Base-by-base conservation (phyloP, 805 yeast species). In the Cyberlindnera saturnus region DNA sequence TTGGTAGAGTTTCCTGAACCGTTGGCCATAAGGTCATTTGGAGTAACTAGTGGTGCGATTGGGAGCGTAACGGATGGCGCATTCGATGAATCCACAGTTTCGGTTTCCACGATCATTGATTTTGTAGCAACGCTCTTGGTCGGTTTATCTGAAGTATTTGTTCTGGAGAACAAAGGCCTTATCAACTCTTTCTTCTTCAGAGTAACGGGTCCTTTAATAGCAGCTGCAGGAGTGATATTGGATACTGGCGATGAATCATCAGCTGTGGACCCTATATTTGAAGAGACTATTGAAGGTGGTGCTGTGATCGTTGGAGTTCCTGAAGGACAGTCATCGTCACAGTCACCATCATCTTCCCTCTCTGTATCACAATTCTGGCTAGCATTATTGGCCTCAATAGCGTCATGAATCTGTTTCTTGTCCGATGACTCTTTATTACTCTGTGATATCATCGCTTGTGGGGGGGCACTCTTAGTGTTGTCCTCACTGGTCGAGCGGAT, bases 91-190 rank as follows among this genome's bases (percentile, higher is more conserved):
- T 78, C 73, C 15, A 79, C 82, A 0, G 82, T 77, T 52, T 79
- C 85, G 0, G 82, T 76, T 51, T 79, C 85, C 28, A 79, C 85
- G 26, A 75, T 74, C 69, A 76, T 70, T 18, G 64, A 57, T 39
- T 63, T 62, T 19, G 56, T 53, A 3, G 41, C 43, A n/a, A 41
- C 41, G 4, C 36, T 18, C 14, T 48, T 43, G 15, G 48, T 43
- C 1, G 48, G 4, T 31, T 56, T 55, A 18, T 57, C 62, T 2
- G 52, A 48, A 0, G 61, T 55, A 14, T 45, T 51, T 3, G 59
- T 39, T 30, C 61, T 50, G 3, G 62, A 48, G 16, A 52, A 57
- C 13, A 53, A 32, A 0, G 62, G 61, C 29, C 57, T 53, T 15
- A 48, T 50, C 3, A 45, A 29, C 4, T 56, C 59, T 39, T 53